Conservation (phyloP, 2,329 filamentous ascomycete species). For the Grosmannia penicillata region DNA sequence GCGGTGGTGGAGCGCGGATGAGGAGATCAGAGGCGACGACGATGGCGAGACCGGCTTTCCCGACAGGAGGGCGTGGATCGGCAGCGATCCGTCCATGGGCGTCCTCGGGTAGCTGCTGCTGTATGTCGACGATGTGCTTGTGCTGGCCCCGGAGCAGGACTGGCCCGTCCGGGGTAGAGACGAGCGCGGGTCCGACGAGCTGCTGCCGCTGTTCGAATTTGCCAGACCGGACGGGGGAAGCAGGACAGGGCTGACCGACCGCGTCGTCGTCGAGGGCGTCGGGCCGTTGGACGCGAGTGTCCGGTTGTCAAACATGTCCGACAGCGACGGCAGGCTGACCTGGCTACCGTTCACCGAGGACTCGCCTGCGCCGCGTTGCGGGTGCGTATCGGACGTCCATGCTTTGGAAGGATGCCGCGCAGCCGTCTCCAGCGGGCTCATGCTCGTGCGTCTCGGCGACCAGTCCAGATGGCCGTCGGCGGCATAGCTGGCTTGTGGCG, state of each 20-base stretch:
- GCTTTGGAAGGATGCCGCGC: slow-evolving; percentile 5
- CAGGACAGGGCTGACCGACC: slow-evolving; percentile 14
- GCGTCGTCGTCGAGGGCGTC: neutral
- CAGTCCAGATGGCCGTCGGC: slow-evolving; percentile 11
- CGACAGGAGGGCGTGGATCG: slow-evolving; percentile 36
- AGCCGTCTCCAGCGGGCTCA: slow-evolving; percentile 13
- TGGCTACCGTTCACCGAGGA: slow-evolving; percentile 9
- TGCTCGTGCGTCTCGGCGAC: slow-evolving; percentile 14
- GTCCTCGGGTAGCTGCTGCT: slow-evolving; percentile 22
- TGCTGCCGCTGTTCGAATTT: slow-evolving; percentile 6
- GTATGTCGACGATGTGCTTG: slow-evolving; percentile 22
- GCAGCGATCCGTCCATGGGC: slow-evolving; percentile 33
- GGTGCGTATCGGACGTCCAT: slow-evolving; percentile 2
- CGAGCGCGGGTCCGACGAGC: slow-evolving; percentile 8
- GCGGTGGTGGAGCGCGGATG: neutral
- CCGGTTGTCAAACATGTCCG: slow-evolving; percentile 29
- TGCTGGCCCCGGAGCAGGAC: slow-evolving; percentile 14
- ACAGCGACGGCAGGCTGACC: slow-evolving; percentile 29
- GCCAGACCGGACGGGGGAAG: slow-evolving; percentile 14
- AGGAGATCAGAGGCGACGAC: neutral
- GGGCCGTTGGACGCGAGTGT: slow-evolving; percentile 10
- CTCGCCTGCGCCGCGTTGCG: neutral
- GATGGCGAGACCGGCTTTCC: slow-evolving; percentile 5
- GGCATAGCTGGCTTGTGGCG: slow-evolving; percentile 26
- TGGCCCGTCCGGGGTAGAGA: slow-evolving; percentile 30